A percentile compares a stretch with the other conserved stretches of the same genome.
Evolutionary conservation across 2,329 filamentous ascomycete species (phyloP).

Genomic region (Colletotrichum scovillei): DNA sequence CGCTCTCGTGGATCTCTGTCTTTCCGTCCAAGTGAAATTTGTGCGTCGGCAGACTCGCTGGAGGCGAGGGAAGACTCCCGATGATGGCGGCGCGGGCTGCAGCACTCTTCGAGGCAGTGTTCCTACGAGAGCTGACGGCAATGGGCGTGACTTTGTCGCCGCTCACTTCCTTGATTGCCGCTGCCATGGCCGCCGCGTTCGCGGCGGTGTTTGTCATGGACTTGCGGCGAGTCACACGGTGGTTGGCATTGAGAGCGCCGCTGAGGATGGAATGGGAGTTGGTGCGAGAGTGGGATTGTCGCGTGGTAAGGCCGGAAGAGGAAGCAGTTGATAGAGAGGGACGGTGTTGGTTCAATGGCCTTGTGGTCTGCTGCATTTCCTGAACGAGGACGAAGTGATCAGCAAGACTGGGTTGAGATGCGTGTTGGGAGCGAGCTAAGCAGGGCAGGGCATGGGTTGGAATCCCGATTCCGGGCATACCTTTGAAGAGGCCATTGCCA

Average conservation of each 20-base stretch:
- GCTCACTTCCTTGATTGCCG: conserved; percentile 74
- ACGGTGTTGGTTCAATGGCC: conserved; percentile 74
- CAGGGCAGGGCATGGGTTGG: conserved; percentile 31
- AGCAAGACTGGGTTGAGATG: conserved; percentile 45
- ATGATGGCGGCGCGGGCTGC: conserved; percentile 63
- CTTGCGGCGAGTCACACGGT: conserved; percentile 92
- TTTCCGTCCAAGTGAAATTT: conserved; percentile 62
- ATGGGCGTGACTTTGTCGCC: conserved; percentile 70
- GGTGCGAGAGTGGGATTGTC: conserved; percentile 76
- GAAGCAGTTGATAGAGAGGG: conserved; percentile 68
- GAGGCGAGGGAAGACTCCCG: conserved; percentile 71
- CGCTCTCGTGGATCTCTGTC: conserved; percentile 66
- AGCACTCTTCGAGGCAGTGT: conserved; percentile 74
- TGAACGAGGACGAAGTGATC: conserved; percentile 52
- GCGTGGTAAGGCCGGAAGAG: conserved; percentile 67
- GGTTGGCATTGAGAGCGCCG: conserved; percentile 80
- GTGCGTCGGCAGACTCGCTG: conserved; percentile 74
- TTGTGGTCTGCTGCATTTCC: conserved; percentile 74
- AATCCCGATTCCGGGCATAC: conserved; percentile 52
- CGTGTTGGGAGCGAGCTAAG: conserved; percentile 27
- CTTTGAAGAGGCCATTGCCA: conserved; percentile 72
- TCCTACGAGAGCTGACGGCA: conserved; percentile 69
- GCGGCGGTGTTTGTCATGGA: conserved; percentile 83
- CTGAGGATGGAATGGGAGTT: conserved; percentile 86
- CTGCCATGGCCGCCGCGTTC: conserved; percentile 81